Percentiles rank a stretch among this genome's conserved stretches.
phyloP scores from a whole-genome alignment of 2,329 filamentous ascomycete species.

The Neofusicoccum cordaticola region DNA sequence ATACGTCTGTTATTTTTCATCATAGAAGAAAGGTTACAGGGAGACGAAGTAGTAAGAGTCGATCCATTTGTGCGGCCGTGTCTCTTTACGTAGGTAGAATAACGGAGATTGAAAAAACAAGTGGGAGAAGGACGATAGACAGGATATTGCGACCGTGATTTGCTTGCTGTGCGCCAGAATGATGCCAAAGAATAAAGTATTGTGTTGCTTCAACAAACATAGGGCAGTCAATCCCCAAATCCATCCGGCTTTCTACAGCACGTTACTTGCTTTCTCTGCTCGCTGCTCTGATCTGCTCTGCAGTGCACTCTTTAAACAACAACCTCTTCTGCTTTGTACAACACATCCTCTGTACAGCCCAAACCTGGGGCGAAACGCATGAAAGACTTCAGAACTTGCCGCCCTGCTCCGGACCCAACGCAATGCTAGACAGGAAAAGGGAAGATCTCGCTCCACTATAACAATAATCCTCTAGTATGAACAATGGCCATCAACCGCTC shows the following conservation, averaged over 20 bases:
- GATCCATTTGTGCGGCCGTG: no score
- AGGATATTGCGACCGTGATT: no score
- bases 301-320: background rate
- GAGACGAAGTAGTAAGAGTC: no score
- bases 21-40: no score
- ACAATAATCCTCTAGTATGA: background rate
- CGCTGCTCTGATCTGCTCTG: background rate
- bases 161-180: no score
- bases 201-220: background rate
- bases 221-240: no score
- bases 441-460: no score
- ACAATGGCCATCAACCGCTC: background rate
- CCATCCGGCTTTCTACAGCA: background rate
- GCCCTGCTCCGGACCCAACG: background rate
- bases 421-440: background rate
- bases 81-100: no score
- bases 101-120: no score
- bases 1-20: no score
- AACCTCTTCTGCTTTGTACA: background rate
- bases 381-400: background rate
- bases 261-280: background rate
- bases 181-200: no score
- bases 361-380: background rate
- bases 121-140: no score
- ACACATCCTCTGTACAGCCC: background rate